Evolutionary conservation across 2,329 filamentous ascomycete genomes (phyloP), one percentile per base, ranked within the genome.

Genomic region (Helicocarpus griseus): DNA sequence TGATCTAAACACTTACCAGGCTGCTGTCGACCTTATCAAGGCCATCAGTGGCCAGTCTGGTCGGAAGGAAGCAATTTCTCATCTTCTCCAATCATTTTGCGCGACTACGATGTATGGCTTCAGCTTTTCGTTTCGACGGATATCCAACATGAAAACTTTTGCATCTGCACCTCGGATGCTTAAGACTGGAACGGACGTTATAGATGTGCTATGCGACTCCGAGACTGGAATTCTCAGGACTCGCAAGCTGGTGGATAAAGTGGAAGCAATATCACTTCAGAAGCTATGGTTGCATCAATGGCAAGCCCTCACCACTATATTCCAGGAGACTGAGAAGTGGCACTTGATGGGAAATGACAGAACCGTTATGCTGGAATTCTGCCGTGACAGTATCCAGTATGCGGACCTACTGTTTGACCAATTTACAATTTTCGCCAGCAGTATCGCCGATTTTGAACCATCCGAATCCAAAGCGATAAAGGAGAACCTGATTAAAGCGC

Each of bases 381-480:
- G 90, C 64, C 84, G 93, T 58, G 89, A 95, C 63, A 87, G 87
- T 13, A 98, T 98, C 81, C 89, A 97, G 61, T 87, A 95, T 63
- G 90, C 91, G 0, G 87, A 95, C 62, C 78, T 80, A 33, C 77
- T 95, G 1, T 87, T 97, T 63, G 83, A 87, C 38, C 84, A 95
- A 60, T 93, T 94, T 65, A 84, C 83, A 48, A 79, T 96, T 53
- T 83, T 98, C 56, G 81, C 87, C 2, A 86, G 84, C 43, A 86
- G 87, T 11, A 67, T 89, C 52, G 71, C 71, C 36, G 71, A 72
- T 48, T 69, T 71, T 22, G 69, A 72, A 50, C 65, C 63, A 7
- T 65, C 61, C 11, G 68, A 68, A 54, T 63, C 61, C 54, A 63
- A 65, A 50, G 61, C 65, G 45, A 65, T 70, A 29, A 69, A 77